Base-by-base conservation (phyloP, 1,284 basidiomycete species). In the Cutaneotrichosporon daszewskae region DNA sequence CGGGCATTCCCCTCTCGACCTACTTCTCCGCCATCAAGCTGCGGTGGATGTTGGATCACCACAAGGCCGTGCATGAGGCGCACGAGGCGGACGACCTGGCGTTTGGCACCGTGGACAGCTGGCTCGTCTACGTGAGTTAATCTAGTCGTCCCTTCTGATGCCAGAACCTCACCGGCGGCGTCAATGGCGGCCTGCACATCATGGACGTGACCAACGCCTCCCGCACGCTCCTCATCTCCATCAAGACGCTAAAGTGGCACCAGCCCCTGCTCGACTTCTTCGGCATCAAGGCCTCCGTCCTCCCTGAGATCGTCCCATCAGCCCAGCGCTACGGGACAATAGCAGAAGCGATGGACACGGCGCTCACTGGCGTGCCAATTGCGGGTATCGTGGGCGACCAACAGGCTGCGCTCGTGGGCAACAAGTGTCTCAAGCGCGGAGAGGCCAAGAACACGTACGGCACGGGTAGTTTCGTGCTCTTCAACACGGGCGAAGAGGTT, bases 1-100 rank as follows among this genome's bases (percentile, higher is more conserved):
- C 89, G 34, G 91, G 90, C 27, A 43, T 95, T 31, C 86, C 86
- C n/a, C 75, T 97, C 17, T 94, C 89, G 17, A 96, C 92, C 0
- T 97, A 97, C 73, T 97, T 97, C 72, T 92, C 90, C 9, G 91
- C 86, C 3, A 84, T 94, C 72, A 98, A 97, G 74, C 76, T 96
- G 47, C 80, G 86, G 35, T 98, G 94, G 94, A 90, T 98, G 85
- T 80, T 95, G 50, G 86, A 94, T 67, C 83, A 97, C 67, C 72
- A 86, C 56, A 77, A 79, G n/a, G 79, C 81, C 27, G 90, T 97
- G 35, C 72, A 77, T 36, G 76, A 80, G 48, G 92, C 94, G 0
- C 84, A 92, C 66, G 82, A 87, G 29, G 73, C 78, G 37, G 88
- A 89, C 64, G 80, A 87, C 56, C 77, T 98, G 24, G 73, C 84